A percentile compares a stretch with the other conserved stretches of the same genome.
Evolutionary conservation across 805 yeast species (phyloP).

Genomic region (Metschnikowia kunwiensis): DNA sequence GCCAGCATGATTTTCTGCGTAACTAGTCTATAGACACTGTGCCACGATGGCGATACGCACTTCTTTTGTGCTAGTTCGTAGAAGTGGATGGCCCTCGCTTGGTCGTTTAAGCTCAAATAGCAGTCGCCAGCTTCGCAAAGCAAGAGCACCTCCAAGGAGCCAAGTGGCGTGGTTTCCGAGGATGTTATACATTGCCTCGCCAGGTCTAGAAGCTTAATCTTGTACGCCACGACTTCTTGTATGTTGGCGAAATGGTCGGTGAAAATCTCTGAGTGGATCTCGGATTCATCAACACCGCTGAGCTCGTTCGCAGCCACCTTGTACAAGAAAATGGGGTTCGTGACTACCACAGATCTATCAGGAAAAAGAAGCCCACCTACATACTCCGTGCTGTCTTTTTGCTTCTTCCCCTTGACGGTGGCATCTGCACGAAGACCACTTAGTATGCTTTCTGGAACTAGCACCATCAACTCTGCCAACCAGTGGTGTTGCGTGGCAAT

Average conservation of each 20-base stretch:
- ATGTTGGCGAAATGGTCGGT: not conserved
- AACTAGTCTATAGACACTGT: conserved; percentile 11
- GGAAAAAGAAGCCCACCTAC: conserved; percentile 35
- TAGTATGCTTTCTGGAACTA: conserved; percentile 44
- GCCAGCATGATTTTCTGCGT: conserved; percentile 2
- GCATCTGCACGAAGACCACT: conserved; percentile 14
- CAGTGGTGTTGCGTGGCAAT: conserved; percentile 58
- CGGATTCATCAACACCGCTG: conserved; percentile 17
- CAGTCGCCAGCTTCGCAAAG: conserved; percentile 53
- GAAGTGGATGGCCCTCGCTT: conserved; percentile 20
- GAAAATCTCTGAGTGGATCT: conserved; percentile 4
- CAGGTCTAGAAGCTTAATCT: conserved; percentile 4
- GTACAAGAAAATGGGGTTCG: conserved; percentile 31
- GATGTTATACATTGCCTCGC: conserved; percentile 1
- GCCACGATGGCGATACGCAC: conserved; percentile 1
- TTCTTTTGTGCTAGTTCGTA: conserved; percentile 12
- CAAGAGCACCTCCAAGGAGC: conserved; percentile 24
- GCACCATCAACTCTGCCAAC: conserved; percentile 56
- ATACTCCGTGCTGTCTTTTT: conserved; percentile 16
- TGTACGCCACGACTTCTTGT: conserved; percentile 10
- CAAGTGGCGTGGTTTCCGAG: not conserved
- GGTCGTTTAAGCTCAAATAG: conserved; percentile 22
- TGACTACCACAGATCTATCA: conserved; percentile 25
- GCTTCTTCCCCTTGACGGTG: conserved; percentile 14
- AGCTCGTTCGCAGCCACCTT: conserved; percentile 29